Base-by-base conservation (phyloP, 169 alveolate species). In the Eimeria maxima region DNA sequence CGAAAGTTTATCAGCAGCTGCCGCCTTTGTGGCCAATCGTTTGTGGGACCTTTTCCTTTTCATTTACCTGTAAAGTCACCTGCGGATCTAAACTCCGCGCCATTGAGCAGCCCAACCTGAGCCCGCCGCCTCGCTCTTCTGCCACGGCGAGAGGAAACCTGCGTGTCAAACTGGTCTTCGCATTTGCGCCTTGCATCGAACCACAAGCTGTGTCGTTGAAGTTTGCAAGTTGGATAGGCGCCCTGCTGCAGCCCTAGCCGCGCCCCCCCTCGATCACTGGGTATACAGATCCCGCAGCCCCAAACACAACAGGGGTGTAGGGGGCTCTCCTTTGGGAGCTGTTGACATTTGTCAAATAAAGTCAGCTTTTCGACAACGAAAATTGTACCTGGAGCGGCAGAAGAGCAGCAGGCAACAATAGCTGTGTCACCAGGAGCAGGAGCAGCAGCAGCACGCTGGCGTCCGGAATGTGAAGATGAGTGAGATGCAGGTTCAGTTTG, bases 401-500 rank as follows among this genome's bases (percentile, higher is more conserved):
- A 0, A 11, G 22, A 71, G 47, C 81, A 33, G 60, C n/a, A 33
- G 86, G 29, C 57, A 74, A 27, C n/a, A 27, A 55, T 45, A 71
- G 27, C 81, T n/a, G 81, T 27, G 38, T 2, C 55, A 42, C 29
- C 50, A 74, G 74, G 11, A 1, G 5, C 10, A 74, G 57, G 0
- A 27, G 60, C 55, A 42, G 8, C 57, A 65, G 74, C 55, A 38
- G n/a, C 33, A 42, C 29, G 50, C 16, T 7, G n/a, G 7, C 22
- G 60, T 38, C 0, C 24, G 20, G 33, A 7, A 33, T 29, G 33
- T 6, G 69, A 47, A 16, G 10, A 80, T 80, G 90, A 47, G 22
- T 45, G 90, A 44, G 16, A n/a, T 2, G 69, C 44, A 80, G 69
- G 91, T 83, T 27, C 91, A 29, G n/a, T 83, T 53, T 16, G 91